Conservation (phyloP, 805 yeast genomes). For the Lipomyces yamanashiensis region DNA sequence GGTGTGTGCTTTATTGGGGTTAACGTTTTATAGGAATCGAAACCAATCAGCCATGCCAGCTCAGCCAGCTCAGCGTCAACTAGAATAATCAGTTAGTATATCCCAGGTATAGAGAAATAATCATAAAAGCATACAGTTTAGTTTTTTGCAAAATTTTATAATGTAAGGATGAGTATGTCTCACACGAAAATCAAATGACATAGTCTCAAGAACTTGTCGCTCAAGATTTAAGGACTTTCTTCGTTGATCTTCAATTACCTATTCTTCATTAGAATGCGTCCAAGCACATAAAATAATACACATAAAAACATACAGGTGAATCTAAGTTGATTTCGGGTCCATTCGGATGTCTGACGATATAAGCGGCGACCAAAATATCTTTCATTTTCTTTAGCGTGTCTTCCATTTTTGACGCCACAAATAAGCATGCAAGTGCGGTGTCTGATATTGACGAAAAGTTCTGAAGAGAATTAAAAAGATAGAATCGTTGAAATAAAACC, state of each 20-base stretch:
- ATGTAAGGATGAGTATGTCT: conserved; percentile 67
- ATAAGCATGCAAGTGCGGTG: conserved; percentile 69
- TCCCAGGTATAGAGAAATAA: neutral
- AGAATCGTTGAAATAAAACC: conserved; percentile 37
- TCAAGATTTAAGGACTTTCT: conserved; percentile 64
- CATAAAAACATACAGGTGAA: conserved; percentile 41
- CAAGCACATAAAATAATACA: conserved; percentile 48
- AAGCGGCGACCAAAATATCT: conserved; percentile 61
- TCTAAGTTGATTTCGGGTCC: conserved; percentile 32
- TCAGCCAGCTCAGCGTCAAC: conserved; percentile 49
- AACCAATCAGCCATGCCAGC: conserved; percentile 67
- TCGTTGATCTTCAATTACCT: conserved; percentile 43
- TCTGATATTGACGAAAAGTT: conserved; percentile 44
- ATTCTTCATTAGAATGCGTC: neutral
- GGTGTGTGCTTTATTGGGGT: conserved; percentile 67
- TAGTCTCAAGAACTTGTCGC: conserved; percentile 68
- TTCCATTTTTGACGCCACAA: conserved; percentile 73
- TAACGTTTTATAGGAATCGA: conserved; percentile 71
- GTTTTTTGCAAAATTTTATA: conserved; percentile 60
- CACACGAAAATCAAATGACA: conserved; percentile 75
- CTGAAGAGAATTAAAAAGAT: conserved; percentile 34
- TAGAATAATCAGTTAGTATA: neutral
- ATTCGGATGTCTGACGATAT: conserved; percentile 46
- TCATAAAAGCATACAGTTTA: conserved; percentile 21
- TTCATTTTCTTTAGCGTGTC: conserved; percentile 77